phyloP scores from a whole-genome alignment of 176 grass and related monocot species.

The Aegilops longissima region DNA sequence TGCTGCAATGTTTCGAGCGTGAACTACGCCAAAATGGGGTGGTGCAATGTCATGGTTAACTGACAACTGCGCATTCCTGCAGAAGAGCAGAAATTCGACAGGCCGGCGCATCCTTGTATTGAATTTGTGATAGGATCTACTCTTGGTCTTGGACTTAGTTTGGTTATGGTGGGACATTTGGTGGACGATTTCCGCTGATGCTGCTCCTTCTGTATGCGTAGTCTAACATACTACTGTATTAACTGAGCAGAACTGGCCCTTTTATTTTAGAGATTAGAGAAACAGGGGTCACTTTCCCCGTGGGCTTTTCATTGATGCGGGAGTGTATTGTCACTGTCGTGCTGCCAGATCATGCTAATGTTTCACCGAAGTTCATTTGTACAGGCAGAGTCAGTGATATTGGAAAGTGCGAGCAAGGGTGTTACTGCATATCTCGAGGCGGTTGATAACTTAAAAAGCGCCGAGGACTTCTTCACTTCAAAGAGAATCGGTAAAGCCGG shows the following conservation, averaged over 20 bases:
- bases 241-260: neutral
- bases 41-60: neutral
- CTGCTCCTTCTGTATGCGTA: neutral
- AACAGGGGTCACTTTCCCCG: neutral
- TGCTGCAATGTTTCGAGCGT: neutral
- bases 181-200: neutral
- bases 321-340: neutral
- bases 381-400: constrained; percentile 51
- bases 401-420: constrained; percentile 46
- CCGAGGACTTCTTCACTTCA: constrained; percentile 41
- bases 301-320: neutral
- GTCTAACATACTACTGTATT: neutral
- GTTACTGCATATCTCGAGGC: constrained; percentile 43
- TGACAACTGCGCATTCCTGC: neutral
- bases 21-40: neutral
- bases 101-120: neutral
- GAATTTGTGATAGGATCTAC: neutral
- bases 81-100: neutral
- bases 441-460: constrained; percentile 53
- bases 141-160: neutral
- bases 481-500: constrained; percentile 24
- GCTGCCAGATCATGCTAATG: neutral
- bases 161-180: neutral
- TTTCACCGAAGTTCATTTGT: neutral
- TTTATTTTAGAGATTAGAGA: neutral